Conservation (phyloP, 1,284 basidiomycete species). For the Trichosporon sp. region DNA sequence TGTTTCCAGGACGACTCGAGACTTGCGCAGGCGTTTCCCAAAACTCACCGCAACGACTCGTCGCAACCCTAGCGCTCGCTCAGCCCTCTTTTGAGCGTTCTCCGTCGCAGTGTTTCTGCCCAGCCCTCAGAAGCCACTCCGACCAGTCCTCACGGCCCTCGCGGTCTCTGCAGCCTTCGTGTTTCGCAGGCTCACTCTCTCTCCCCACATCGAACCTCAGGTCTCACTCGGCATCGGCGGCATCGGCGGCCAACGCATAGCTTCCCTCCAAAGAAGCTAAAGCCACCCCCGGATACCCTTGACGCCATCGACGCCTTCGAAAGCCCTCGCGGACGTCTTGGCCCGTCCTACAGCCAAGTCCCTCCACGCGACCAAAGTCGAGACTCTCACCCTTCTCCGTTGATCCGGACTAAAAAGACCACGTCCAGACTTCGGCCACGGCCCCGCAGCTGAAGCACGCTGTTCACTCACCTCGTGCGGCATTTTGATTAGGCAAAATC, state of each 20-base stretch:
- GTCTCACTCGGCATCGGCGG: background rate
- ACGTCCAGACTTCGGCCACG: background rate
- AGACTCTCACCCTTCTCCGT: too few relatives aligned
- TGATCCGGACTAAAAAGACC: background rate
- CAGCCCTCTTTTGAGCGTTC: too few relatives aligned
- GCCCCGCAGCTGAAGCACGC: background rate
- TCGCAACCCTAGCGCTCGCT: background rate
- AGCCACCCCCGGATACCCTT: background rate
- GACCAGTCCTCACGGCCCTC: background rate
- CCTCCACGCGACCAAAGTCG: background rate
- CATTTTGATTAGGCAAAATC: background rate
- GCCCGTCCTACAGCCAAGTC: background rate
- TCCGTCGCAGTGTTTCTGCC: background rate
- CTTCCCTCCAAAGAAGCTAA: background rate
- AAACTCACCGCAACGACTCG: background rate
- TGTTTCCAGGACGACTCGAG: background rate
- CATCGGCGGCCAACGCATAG: background rate
- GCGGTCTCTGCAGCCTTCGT: background rate
- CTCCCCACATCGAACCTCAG: background rate
- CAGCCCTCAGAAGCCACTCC: background rate
- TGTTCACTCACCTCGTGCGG: background rate
- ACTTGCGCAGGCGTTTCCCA: background rate
- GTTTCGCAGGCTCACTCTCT: too few relatives aligned
- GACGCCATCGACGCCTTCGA: background rate
- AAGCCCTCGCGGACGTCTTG: background rate